Conservation (phyloP, 1,139 yeast species). For the Geotrichum klebahnii region DNA sequence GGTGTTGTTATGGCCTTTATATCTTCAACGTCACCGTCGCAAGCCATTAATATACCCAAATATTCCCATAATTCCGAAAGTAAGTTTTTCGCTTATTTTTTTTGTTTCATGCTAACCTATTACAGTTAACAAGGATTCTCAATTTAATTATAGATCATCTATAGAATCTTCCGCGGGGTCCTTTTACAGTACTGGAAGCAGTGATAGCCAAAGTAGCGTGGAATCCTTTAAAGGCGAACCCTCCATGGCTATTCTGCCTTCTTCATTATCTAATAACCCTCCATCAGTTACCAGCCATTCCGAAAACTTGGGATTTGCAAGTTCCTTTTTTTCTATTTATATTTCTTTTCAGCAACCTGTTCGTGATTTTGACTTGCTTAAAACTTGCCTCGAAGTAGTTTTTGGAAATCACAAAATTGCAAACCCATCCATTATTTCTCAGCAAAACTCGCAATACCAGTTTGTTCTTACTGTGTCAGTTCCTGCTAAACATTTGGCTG, state of each 20-base stretch:
- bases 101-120: slow-evolving; percentile 6
- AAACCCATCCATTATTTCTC: slow-evolving; percentile 12
- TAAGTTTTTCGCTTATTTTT: neutral
- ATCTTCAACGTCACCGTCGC: slow-evolving; percentile 4
- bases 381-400: slow-evolving; percentile 22
- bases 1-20: slow-evolving; percentile 11
- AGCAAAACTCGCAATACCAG: slow-evolving; percentile 20
- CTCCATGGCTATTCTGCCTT: slow-evolving; percentile 4
- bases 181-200: slow-evolving; percentile 4
- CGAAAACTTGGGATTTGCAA: slow-evolving; percentile 20
- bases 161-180: slow-evolving; percentile 4
- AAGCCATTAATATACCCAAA: slow-evolving; percentile 9
- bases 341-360: slow-evolving; percentile 18
- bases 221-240: neutral
- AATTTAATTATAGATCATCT: slow-evolving; percentile 3
- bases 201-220: slow-evolving; percentile 13
- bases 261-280: neutral
- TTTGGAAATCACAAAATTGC: slow-evolving; percentile 25
- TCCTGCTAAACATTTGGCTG: slow-evolving; percentile 25
- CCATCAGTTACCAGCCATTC: slow-evolving; percentile 22
- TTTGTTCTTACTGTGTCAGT: slow-evolving; percentile 25
- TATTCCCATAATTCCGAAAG: neutral
- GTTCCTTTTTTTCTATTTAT: slow-evolving; percentile 22
- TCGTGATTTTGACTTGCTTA: slow-evolving; percentile 11
- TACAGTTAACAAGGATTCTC: slow-evolving; percentile 1